These are phyloP conservation scores for Emergomyces orientalis DNA, from an alignment of 2,329 filamentous ascomycete species.

Conservation along the genomic window DNA sequence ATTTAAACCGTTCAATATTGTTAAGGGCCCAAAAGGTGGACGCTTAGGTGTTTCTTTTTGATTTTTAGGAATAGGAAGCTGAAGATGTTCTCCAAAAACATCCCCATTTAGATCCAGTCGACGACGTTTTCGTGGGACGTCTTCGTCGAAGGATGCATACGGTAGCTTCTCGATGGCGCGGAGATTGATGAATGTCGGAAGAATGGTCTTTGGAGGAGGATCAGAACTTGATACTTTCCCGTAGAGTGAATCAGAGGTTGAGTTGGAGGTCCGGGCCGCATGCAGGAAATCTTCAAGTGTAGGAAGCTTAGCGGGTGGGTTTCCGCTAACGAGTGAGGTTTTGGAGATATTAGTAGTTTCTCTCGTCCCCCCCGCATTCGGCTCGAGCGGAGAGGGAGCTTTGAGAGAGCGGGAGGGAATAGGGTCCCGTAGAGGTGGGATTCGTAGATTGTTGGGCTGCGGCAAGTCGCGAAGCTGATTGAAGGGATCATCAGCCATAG, in stretches of 20 bases:
- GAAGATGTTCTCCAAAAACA: constrained; percentile 36
- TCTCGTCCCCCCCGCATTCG: constrained; percentile 29
- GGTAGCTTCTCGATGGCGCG: constrained; percentile 38
- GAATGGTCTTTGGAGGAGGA: constrained; percentile 32
- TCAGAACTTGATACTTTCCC: constrained; percentile 28
- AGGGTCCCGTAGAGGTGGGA: constrained; percentile 41
- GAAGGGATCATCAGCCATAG: constrained; percentile 33
- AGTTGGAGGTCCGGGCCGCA: constrained; percentile 27
- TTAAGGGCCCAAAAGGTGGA: constrained; percentile 38
- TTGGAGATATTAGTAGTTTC: constrained; percentile 26
- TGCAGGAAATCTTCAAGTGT: constrained; percentile 30
- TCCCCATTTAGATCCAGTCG: constrained; percentile 36
- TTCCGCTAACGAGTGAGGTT: constrained; percentile 19
- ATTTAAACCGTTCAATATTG: constrained; percentile 51
- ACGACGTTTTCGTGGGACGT: constrained; percentile 34
- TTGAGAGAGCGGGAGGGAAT: constrained; percentile 34
- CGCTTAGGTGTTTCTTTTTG: constrained; percentile 36
- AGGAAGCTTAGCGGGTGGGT: constrained; percentile 29
- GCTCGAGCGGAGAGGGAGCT: constrained; percentile 38
- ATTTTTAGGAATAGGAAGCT: constrained; percentile 40
- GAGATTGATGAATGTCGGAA: constrained; percentile 41
- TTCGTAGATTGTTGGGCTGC: constrained; percentile 33
- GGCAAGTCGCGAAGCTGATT: constrained; percentile 34
- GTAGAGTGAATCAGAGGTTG: constrained; percentile 23
- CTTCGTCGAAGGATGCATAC: constrained; percentile 33